Conservation (phyloP, 495 filamentous ascomycete species). For the Neurospora cerealis region DNA sequence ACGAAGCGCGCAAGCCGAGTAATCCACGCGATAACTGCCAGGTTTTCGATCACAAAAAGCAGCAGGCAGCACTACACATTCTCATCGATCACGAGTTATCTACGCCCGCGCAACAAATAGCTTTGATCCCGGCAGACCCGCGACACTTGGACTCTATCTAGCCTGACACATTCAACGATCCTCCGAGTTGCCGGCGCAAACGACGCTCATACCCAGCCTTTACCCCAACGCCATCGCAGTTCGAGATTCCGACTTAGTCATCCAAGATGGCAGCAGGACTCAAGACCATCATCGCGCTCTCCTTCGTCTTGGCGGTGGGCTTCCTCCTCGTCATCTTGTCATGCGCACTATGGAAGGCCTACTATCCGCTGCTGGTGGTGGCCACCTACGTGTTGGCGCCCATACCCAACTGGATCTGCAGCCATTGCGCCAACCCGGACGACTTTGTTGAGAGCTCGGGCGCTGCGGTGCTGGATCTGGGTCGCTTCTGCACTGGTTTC, state of each 20-base stretch:
- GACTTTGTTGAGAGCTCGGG: constrained; percentile 87
- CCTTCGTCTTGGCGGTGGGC: constrained; percentile 96
- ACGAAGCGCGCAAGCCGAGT: neutral
- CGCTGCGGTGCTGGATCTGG: constrained; percentile 77
- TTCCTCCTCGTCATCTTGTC: constrained; percentile 99
- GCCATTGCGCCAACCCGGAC: constrained; percentile 80
- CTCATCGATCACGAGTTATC: neutral
- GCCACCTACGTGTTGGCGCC: constrained; percentile 92
- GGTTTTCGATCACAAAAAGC: neutral
- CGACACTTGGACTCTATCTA: neutral
- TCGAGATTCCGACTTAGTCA: neutral
- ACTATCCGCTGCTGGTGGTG: constrained; percentile 88
- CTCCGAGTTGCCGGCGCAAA: constrained; percentile 3
- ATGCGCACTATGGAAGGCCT: constrained; percentile 85
- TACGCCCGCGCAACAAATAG: neutral
- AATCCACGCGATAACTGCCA: neutral
- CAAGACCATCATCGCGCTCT: constrained; percentile 97
- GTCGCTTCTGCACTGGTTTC: constrained; percentile 89
- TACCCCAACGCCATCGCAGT: neutral
- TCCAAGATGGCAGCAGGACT: constrained; percentile 71
- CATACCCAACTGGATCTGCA: constrained; percentile 91
- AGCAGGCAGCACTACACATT: neutral
- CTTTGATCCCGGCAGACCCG: neutral
- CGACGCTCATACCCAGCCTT: neutral
- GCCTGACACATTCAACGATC: neutral